A percentile compares a stretch with the other conserved stretches of the same genome.
Evolutionary conservation across 1,284 basidiomycete genomes (phyloP).

Genomic region (Apiotrichum brassicae): DNA sequence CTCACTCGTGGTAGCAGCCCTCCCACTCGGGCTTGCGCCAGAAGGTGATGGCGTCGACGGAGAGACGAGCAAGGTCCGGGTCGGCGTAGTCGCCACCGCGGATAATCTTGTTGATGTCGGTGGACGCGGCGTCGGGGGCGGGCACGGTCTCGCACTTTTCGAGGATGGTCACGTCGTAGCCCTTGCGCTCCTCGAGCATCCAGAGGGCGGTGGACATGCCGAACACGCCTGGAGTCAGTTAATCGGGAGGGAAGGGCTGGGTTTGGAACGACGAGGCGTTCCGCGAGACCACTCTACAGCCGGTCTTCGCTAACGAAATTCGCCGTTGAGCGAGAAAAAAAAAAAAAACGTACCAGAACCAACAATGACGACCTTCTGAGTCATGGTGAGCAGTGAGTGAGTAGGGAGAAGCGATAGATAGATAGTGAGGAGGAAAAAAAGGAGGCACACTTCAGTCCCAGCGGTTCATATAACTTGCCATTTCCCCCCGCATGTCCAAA

Average conservation of each 20-base stretch:
- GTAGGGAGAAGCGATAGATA: neutral
- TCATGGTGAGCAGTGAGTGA: slow-evolving; percentile 7
- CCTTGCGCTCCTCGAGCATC: slow-evolving; percentile 38
- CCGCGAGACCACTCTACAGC: no score
- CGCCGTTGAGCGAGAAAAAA: neutral
- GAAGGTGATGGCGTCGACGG: slow-evolving; percentile 40
- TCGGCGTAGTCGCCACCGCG: slow-evolving; percentile 46
- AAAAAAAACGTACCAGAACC: slow-evolving; percentile 13
- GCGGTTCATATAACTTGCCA: neutral
- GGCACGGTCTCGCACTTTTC: slow-evolving; percentile 41
- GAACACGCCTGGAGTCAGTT: slow-evolving; percentile 36
- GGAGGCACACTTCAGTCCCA: no score
- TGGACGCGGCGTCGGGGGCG: slow-evolving; percentile 46
- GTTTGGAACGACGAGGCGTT: no score
- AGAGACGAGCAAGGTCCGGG: slow-evolving; percentile 31
- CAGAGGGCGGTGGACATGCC: slow-evolving; percentile 46
- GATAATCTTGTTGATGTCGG: slow-evolving; percentile 48
- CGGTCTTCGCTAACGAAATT: no score
- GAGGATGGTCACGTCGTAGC: slow-evolving; percentile 44
- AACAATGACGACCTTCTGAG: slow-evolving; percentile 19
- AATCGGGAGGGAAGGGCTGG: no score
- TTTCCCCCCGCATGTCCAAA: no score
- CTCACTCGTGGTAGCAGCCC: slow-evolving; percentile 72
- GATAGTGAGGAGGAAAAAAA: neutral
- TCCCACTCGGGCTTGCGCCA: slow-evolving; percentile 56